Evolutionary conservation across 768 basidiomycete genomes (phyloP).

Genomic region (Xerocomus spinulosus): DNA sequence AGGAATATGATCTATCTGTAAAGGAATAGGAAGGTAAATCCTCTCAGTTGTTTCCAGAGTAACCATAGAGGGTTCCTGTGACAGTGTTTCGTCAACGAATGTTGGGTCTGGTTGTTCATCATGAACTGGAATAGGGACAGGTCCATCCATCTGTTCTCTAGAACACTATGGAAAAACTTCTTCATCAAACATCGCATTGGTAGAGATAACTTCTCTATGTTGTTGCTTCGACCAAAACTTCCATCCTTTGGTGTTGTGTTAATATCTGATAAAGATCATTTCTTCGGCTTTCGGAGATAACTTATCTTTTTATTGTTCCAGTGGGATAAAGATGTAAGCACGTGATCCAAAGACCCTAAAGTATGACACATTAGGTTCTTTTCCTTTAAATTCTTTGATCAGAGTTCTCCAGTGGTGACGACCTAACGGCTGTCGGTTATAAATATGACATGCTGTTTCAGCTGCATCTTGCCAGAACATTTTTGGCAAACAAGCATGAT

Average conservation of each 20-base stretch:
- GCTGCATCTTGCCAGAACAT: not conserved
- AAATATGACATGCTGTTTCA: not conserved
- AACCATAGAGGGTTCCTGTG: too few relatives aligned
- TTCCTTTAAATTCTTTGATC: not conserved
- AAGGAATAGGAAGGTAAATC: too few relatives aligned
- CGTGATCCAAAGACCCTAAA: not conserved
- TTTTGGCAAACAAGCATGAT: not conserved
- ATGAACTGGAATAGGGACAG: too few relatives aligned
- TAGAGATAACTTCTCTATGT: not conserved
- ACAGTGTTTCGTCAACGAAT: too few relatives aligned
- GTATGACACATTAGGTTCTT: not conserved
- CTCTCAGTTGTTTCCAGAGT: too few relatives aligned
- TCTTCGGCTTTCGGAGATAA: not conserved
- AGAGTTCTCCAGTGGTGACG: not conserved
- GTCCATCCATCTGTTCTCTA: not conserved
- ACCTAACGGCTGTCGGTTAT: not conserved
- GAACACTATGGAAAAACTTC: not conserved
- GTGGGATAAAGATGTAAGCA: not conserved
- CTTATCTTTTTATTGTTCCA: not conserved
- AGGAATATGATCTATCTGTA: too few relatives aligned
- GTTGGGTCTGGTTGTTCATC: too few relatives aligned
- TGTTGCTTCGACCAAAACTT: not conserved
- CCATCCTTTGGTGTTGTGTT: not conserved
- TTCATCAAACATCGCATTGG: not conserved
- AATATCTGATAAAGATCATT: not conserved